These are phyloP conservation scores for Rhodotorula babjevae DNA, from an alignment of 768 basidiomycete genomes.

Conservation along the genomic window DNA sequence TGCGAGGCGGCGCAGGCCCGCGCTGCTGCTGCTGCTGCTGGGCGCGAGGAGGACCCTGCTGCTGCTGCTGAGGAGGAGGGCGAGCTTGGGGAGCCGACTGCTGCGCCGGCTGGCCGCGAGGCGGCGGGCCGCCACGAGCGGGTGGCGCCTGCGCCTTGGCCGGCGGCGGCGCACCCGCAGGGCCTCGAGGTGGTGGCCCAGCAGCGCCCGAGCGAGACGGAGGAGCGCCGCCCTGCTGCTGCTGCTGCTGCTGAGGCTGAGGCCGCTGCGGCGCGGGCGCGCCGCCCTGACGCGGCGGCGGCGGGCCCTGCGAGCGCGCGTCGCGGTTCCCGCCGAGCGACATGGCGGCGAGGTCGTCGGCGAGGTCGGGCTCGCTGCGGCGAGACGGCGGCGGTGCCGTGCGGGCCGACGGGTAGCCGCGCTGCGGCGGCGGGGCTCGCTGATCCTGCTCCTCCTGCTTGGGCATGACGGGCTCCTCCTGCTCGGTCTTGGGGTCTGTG, in stretches of 20 bases:
- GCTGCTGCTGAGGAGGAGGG: neutral
- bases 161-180: neutral
- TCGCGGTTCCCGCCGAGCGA: slow-evolving; percentile 5
- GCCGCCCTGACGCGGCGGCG: neutral
- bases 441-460: neutral
- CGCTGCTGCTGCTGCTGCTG: neutral
- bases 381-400: neutral
- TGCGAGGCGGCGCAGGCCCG: neutral
- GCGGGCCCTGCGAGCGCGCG: neutral
- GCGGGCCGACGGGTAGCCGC: neutral
- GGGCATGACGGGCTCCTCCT: neutral
- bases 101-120: neutral
- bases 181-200: neutral
- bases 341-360: neutral
- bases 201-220: neutral
- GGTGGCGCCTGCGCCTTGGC: neutral
- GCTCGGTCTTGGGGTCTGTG: neutral
- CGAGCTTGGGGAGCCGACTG: neutral
- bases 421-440: neutral
- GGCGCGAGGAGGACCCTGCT: neutral
- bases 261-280: neutral
- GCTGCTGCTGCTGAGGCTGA: no score
- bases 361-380: neutral
- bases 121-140: neutral
- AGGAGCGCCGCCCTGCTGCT: neutral